phyloP scores from a whole-genome alignment of 2,329 filamentous ascomycete species.

The Colletotrichum liaoningense region DNA sequence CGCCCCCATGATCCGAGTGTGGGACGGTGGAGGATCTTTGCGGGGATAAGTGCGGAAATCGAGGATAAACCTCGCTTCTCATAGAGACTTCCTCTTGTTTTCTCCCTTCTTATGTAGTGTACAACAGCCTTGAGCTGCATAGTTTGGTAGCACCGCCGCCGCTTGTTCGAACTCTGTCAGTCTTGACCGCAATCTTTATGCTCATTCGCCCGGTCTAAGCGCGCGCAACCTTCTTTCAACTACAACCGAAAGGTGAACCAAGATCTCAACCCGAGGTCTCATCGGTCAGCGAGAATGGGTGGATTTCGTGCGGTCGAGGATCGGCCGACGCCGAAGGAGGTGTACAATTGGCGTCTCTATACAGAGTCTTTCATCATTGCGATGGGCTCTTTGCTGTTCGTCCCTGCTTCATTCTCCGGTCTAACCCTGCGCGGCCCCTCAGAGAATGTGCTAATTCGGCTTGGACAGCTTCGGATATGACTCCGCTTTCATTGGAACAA shows the following conservation, averaged over 20 bases:
- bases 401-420: background rate
- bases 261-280: too few relatives aligned
- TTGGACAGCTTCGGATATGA: slow-evolving; percentile 62
- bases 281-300: slow-evolving; percentile 41
- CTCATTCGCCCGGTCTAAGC: background rate
- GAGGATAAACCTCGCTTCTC: slow-evolving; percentile 18
- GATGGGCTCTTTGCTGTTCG: slow-evolving; percentile 56
- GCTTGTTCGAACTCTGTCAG: background rate
- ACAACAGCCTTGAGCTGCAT: background rate
- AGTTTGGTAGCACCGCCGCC: background rate
- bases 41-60: slow-evolving; percentile 29
- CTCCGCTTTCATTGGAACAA: slow-evolving; percentile 65
- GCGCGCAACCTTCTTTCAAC: background rate
- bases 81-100: background rate
- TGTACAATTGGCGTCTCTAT: slow-evolving; percentile 65
- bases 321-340: slow-evolving; percentile 65
- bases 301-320: slow-evolving; percentile 62
- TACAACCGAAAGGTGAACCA: background rate
- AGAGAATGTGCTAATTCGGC: too few relatives aligned
- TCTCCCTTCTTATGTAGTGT: background rate
- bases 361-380: slow-evolving; percentile 59
- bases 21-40: slow-evolving; percentile 10
- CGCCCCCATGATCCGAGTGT: slow-evolving; percentile 19
- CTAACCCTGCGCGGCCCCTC: background rate
- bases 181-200: background rate